phyloP scores from a whole-genome alignment of 2,329 filamentous ascomycete genomes.

The Aureobasidium pullulans region DNA sequence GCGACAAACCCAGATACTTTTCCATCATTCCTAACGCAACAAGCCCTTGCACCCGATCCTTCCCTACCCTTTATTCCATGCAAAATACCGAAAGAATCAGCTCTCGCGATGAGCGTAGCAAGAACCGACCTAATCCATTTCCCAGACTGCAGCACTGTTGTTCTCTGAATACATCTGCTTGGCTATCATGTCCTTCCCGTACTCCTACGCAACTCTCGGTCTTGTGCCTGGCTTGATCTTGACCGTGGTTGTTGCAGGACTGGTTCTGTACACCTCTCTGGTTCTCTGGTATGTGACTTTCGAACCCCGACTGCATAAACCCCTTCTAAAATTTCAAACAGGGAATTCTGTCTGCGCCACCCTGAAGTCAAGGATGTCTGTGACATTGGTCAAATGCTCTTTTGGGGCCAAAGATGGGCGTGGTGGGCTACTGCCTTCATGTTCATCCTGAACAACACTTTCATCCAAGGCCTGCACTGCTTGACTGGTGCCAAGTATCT shows the following conservation, averaged over 20 bases:
- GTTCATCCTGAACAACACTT: slow-evolving; percentile 92
- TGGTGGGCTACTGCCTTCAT: slow-evolving; percentile 67
- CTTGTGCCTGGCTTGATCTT: slow-evolving; percentile 80
- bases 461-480: slow-evolving; percentile 80
- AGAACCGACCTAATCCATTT: slow-evolving; percentile 8
- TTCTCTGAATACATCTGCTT: slow-evolving; percentile 96
- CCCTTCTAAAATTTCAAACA: slow-evolving; percentile 26
- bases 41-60: not conserved
- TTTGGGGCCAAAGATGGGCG: slow-evolving; percentile 72
- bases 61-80: not conserved
- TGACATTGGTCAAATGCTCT: slow-evolving; percentile 91
- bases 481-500: slow-evolving; percentile 79
- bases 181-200: slow-evolving; percentile 91
- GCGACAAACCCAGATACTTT: not conserved
- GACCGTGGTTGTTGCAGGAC: slow-evolving; percentile 66
- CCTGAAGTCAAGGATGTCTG: slow-evolving; percentile 89
- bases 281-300: slow-evolving; percentile 48
- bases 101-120: not conserved
- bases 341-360: slow-evolving; percentile 85
- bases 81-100: not conserved
- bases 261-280: slow-evolving; percentile 78
- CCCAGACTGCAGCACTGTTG: slow-evolving; percentile 72
- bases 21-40: not conserved
- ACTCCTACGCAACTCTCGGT: slow-evolving; percentile 81
- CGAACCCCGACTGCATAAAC: slow-evolving; percentile 11